Percentiles rank a stretch among this genome's conserved stretches.
These are phyloP conservation scores for Rubroboletus satanas DNA, from an alignment of 768 basidiomycete species.

Conservation along the genomic window DNA sequence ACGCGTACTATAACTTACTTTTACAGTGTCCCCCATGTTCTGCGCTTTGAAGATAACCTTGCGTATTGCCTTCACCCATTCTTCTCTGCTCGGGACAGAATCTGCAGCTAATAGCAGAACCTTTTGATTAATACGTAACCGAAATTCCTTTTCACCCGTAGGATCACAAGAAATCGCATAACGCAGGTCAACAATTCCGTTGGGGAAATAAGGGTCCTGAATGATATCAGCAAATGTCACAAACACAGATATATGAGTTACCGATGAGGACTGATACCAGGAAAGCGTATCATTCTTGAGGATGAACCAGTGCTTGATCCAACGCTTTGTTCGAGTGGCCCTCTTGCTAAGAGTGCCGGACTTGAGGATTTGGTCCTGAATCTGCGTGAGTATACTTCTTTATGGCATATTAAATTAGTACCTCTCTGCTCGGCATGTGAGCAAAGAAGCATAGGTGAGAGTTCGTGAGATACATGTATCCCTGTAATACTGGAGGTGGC, in stretches of 20 bases:
- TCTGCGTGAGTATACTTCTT: constrained; percentile 11
- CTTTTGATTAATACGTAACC: constrained; percentile 80
- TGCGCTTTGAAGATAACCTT: constrained; percentile 95
- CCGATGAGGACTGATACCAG: constrained; percentile 94
- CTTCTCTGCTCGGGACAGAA: constrained; percentile 78
- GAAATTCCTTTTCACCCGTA: constrained; percentile 71
- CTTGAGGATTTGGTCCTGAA: constrained; percentile 86
- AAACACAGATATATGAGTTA: constrained; percentile 34
- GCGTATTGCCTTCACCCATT: constrained; percentile 94
- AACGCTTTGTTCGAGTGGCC: constrained; percentile 83
- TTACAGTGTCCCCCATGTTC: constrained; percentile 94
- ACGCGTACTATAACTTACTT: constrained; percentile 44
- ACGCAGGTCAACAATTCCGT: constrained; percentile 92
- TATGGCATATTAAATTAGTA: constrained; percentile 29
- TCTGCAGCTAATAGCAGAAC: constrained; percentile 68
- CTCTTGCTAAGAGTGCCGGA: constrained; percentile 89
- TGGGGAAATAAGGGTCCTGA: constrained; percentile 96
- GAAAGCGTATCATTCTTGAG: constrained; percentile 94
- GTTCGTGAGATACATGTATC: constrained; percentile 95
- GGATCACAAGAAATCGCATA: constrained; percentile 91
- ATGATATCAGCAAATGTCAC: constrained; percentile 2
- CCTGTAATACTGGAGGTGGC: constrained; percentile 71
- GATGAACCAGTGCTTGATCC: constrained; percentile 95
- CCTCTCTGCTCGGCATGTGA: constrained; percentile 88
- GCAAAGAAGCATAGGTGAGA: constrained; percentile 95